These are phyloP conservation scores for Chalciporus sp. DNA, from an alignment of 1,284 basidiomycete genomes.

Conservation along the genomic window DNA sequence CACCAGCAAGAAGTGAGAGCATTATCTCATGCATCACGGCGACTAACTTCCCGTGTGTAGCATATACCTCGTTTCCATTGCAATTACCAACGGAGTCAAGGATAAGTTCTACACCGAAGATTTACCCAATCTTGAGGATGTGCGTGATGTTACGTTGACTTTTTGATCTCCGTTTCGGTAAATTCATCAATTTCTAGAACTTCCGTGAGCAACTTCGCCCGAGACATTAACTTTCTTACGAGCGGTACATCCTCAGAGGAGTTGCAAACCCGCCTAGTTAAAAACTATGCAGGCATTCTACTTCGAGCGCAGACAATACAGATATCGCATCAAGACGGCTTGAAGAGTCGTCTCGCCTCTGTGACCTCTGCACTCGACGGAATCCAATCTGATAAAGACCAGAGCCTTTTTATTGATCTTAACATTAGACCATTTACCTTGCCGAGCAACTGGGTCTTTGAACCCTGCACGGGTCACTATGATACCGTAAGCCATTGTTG, in stretches of 20 bases:
- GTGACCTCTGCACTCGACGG: conserved; percentile 50
- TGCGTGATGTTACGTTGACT: conserved; percentile 40
- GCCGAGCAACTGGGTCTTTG: conserved; percentile 71
- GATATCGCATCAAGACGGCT: conserved; percentile 53
- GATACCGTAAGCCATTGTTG: conserved; percentile 57
- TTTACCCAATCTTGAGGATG: conserved; percentile 70
- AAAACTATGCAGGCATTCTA: conserved; percentile 54
- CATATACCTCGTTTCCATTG: conserved; percentile 69
- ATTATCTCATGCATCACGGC: conserved; percentile 1
- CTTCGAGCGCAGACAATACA: conserved; percentile 61
- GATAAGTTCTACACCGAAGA: conserved; percentile 69
- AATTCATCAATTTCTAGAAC: conserved; percentile 46
- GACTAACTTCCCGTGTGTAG: conserved; percentile 37
- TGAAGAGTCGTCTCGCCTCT: conserved; percentile 50
- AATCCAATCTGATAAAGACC: conserved; percentile 61
- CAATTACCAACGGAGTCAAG: conserved; percentile 68
- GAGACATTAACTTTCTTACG: conserved; percentile 1
- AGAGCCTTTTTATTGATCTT: conserved; percentile 69
- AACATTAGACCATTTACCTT: conserved; percentile 66
- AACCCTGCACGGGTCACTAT: conserved; percentile 74
- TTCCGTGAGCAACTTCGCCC: conserved; percentile 55
- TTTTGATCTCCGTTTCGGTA: not conserved
- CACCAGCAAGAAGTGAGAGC: conserved; percentile 74
- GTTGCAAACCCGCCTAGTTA: conserved; percentile 63
- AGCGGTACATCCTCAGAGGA: conserved; percentile 47